Conservation (phyloP, 768 basidiomycete species). For the Termitomyces sp. region DNA sequence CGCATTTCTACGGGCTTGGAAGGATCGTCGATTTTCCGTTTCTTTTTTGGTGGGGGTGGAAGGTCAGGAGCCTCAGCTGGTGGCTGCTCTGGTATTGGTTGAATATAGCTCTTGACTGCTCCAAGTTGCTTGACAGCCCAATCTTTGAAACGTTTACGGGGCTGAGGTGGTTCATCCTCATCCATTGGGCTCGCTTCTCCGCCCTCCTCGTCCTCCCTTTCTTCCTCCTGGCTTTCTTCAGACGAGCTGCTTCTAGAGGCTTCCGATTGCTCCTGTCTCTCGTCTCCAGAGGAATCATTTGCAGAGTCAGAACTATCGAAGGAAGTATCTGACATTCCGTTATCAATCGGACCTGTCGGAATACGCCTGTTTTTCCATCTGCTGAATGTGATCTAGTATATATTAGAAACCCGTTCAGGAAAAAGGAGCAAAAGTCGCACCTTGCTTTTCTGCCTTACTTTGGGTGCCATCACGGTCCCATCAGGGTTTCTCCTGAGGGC, state of each 20-base stretch:
- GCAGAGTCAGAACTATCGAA: slow-evolving; percentile 80
- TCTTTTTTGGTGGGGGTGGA: slow-evolving; percentile 37
- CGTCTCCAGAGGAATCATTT: slow-evolving; percentile 39
- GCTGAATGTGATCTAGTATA: slow-evolving; percentile 34
- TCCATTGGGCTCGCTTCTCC: slow-evolving; percentile 13
- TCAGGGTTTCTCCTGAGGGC: slow-evolving; percentile 65
- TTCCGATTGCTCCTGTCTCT: slow-evolving; percentile 9
- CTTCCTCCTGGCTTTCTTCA: not conserved
- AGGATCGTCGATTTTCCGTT: slow-evolving; percentile 37
- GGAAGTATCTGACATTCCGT: slow-evolving; percentile 54
- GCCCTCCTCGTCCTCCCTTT: slow-evolving; percentile 17
- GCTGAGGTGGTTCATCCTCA: slow-evolving; percentile 19
- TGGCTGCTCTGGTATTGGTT: slow-evolving; percentile 15
- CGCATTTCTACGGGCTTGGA: slow-evolving; percentile 42
- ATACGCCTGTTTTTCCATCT: slow-evolving; percentile 44
- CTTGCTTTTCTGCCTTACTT: slow-evolving; percentile 42
- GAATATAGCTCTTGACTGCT: slow-evolving; percentile 34
- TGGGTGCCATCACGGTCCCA: slow-evolving; percentile 53
- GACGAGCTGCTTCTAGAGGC: slow-evolving; percentile 6
- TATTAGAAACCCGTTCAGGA: not conserved
- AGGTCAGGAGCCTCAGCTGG: slow-evolving; percentile 16
- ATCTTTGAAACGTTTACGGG: slow-evolving; percentile 68
- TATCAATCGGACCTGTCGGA: slow-evolving; percentile 18
- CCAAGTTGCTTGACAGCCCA: slow-evolving; percentile 86
- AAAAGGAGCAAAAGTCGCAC: slow-evolving; percentile 26